phyloP scores from a whole-genome alignment of 805 yeast species.

The Candida dajiaensis region DNA sequence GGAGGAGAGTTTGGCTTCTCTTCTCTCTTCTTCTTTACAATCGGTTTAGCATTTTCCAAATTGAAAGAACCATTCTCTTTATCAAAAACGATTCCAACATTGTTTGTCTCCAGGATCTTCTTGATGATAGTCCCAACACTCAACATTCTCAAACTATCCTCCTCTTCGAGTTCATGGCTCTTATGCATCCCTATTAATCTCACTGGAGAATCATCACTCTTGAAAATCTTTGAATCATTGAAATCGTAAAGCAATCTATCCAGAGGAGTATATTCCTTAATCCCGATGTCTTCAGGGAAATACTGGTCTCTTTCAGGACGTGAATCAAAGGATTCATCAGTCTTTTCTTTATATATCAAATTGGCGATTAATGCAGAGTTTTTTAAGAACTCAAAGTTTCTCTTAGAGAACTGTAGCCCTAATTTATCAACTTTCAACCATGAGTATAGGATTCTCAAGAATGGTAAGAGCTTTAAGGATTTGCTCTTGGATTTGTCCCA shows the following conservation, averaged over 20 bases:
- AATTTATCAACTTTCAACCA: conserved; percentile 51
- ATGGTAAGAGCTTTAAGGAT: conserved; percentile 26
- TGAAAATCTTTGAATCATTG: conserved; percentile 35
- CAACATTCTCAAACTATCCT: conserved; percentile 27
- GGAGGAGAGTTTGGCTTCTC: not conserved
- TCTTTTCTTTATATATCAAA: conserved; percentile 12
- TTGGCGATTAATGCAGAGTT: conserved; percentile 27
- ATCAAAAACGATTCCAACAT: conserved; percentile 26
- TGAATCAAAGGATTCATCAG: conserved; percentile 12
- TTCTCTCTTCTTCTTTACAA: conserved; percentile 3
- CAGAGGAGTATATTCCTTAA: conserved; percentile 55
- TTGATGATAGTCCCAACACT: conserved; percentile 30
- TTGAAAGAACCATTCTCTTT: conserved; percentile 9
- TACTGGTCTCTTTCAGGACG: conserved; percentile 46
- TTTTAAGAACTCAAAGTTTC: conserved; percentile 26
- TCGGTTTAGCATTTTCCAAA: conserved; percentile 8
- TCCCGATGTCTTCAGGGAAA: conserved; percentile 58
- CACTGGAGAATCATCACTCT: conserved; percentile 8
- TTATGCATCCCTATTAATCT: conserved; percentile 20
- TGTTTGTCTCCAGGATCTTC: conserved; percentile 22
- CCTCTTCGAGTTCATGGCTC: conserved; percentile 25
- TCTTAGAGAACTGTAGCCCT: conserved; percentile 31
- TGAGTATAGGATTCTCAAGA: conserved; percentile 44
- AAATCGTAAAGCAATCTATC: conserved; percentile 54
- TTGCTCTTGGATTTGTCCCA: conserved; percentile 20